These are phyloP conservation scores for Fusarium incarnatum DNA, from an alignment of 2,329 filamentous ascomycete genomes.

Conservation along the genomic window DNA sequence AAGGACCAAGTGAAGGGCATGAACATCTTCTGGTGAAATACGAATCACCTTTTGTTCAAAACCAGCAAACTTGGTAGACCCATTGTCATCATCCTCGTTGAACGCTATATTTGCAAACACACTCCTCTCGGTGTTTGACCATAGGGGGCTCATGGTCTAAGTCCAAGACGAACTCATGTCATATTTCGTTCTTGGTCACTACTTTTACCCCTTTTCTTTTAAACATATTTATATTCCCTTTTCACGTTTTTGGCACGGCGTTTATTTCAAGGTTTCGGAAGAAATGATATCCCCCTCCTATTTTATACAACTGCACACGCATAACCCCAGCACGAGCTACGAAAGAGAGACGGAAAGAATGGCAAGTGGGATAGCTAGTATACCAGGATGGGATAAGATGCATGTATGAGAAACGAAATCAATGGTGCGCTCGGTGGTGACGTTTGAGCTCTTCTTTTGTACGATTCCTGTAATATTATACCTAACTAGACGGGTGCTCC, in stretches of 20 bases:
- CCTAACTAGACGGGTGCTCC: slow-evolving; percentile 28
- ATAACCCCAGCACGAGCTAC: slow-evolving; percentile 20
- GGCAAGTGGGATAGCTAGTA: slow-evolving; percentile 21
- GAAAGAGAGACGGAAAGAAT: slow-evolving; percentile 31
- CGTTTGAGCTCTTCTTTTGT: slow-evolving; percentile 24
- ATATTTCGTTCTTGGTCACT: not conserved
- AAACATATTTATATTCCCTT: not conserved
- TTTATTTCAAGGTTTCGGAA: slow-evolving; percentile 42
- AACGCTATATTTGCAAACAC: slow-evolving; percentile 4
- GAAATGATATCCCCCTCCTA: slow-evolving; percentile 47
- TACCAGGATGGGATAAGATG: slow-evolving; percentile 11
- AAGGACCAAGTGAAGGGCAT: not conserved
- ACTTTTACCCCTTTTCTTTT: not conserved
- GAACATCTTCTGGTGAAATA: slow-evolving; percentile 4
- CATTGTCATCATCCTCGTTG: not conserved
- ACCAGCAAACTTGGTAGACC: not conserved
- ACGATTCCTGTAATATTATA: slow-evolving; percentile 43
- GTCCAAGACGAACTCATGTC: slow-evolving; percentile 15
- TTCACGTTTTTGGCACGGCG: slow-evolving; percentile 38
- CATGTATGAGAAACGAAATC: slow-evolving; percentile 30
- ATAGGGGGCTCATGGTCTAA: slow-evolving; percentile 18
- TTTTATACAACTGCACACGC: slow-evolving; percentile 33
- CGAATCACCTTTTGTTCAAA: not conserved
- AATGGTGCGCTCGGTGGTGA: slow-evolving; percentile 9
- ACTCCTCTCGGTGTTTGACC: slow-evolving; percentile 41